Base-by-base conservation (phyloP, 306 rosid genomes). In the Chamaecrista fasciculata region DNA sequence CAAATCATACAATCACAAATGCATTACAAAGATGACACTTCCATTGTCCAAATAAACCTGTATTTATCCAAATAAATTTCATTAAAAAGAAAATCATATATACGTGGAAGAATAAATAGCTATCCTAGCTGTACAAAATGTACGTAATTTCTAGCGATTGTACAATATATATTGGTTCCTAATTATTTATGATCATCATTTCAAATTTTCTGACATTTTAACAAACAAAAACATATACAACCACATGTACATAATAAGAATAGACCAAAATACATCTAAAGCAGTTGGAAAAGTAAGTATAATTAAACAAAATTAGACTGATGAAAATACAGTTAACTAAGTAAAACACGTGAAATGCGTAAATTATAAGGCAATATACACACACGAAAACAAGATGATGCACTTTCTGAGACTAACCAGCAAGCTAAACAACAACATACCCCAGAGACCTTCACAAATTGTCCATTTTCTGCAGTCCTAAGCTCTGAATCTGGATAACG, bases 371-470 rank as follows among this genome's bases (percentile, higher is more conserved):
- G 48, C 65, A n/a, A 57, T 64, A 57, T 48, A 36, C 12, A 31
- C 39, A 24, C 40, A 66, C 33, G 26, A 70, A 21, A 21, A 33
- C 51, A 66, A 50, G 44, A 69, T 28, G 47, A 59, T n/a, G n/a
- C n/a, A 70, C 25, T 52, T 59, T 51, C 33, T 56, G 19, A 56
- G 21, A 72, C 21, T 67, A 61, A 52, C n/a, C 36, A 33, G 63
- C 26, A 69, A 66, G 47, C 60, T 28, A 61, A 77, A 52, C 37
- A 59, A 66, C 31, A 59, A 78, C 97, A 56, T 94, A 94, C 99
- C 92, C 99, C 99, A 2, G 99, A 91, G 77, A 94, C 92, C 81
- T 94, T 94, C 85, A 94, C 97, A 33, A 86, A 86, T 63, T 94
- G 97, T 67, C 99, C 99, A 84, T 86, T 91, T 72, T 85, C 89